Base-by-base conservation (phyloP, 495 filamentous ascomycete species). In the Thermothielavioides terrestris region DNA sequence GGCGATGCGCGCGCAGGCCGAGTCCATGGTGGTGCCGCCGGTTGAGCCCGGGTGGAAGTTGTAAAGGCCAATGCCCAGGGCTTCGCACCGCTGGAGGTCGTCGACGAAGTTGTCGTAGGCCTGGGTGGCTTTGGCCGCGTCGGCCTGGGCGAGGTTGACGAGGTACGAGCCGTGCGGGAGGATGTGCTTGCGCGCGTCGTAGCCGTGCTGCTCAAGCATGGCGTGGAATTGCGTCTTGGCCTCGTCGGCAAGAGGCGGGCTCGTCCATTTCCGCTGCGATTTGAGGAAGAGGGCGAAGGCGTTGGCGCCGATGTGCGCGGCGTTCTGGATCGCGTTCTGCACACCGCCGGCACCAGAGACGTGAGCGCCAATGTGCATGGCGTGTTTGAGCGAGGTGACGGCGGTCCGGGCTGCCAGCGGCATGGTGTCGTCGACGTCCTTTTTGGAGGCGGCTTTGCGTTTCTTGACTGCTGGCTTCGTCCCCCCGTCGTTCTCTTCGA, bases 1-100 rank as follows among this genome's bases (percentile, higher is more conserved):
- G 14, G 92, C 89, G 41, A 98, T 84, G 20, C 90, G 83, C 17
- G 70, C 66, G 49, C 94, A 84, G 7, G 90, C 91, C 18, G 78
- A 77, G 0, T 74, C 68, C 36, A 84, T 81, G 12, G 77, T 69
- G 7, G 73, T 73, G 46, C 81, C 78, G 56, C 83, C 82, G 6
- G 83, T 83, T 46, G 78, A 89, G 42, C 92, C 92, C 1, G 92
- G 92, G 64, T 98, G 92, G 73, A 98, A 97, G 66, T 98, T 98
- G 72, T 97, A 98, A 14, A 97, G 74, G 51, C 68, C 77, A 61
- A 98, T 94, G 0, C 86, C 86, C 0, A 98, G 80, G n/a, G 74
- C 74, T 60, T 95, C 89, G 64, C 92, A 97, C 21, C 92, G 83
- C 37, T 80, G 67, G 1, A 98, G 74, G 63, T 98, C 92, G 54